Evolutionary conservation across 78 protist genomes (phyloP).

Genomic region (Pelomyxa schiedti): DNA sequence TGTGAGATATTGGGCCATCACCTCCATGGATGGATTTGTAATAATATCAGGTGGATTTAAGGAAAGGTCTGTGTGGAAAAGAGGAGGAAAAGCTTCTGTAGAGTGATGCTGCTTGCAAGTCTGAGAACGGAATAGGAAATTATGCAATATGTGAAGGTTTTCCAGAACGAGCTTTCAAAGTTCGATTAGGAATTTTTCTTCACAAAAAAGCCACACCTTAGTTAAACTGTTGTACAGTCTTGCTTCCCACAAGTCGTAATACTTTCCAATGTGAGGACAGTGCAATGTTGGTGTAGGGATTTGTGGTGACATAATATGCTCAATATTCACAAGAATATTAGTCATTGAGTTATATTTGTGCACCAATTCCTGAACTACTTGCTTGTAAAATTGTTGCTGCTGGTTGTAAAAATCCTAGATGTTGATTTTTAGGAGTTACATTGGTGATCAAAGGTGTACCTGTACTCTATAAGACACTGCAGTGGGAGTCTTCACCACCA

Average conservation of each 20-base stretch:
- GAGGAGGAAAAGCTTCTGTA: constrained; percentile 1
- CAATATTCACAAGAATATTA: constrained; percentile 51
- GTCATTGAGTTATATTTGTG: constrained; percentile 34
- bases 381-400: constrained; percentile 4
- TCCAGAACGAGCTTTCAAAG: constrained; percentile 2
- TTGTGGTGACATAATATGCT: constrained; percentile 17
- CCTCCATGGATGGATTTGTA: constrained; percentile 33
- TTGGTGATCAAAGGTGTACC: too few relatives aligned
- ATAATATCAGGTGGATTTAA: constrained; percentile 36
- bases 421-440: too few relatives aligned
- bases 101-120: neutral
- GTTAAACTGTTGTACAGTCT: constrained; percentile 28
- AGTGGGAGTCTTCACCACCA: too few relatives aligned
- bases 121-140: neutral
- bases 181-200: constrained; percentile 31
- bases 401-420: neutral
- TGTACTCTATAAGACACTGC: too few relatives aligned
- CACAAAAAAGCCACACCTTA: constrained; percentile 45
- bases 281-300: constrained; percentile 20
- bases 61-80: constrained; percentile 39
- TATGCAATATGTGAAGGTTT: neutral
- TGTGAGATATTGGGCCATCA: constrained; percentile 18
- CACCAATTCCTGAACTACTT: neutral
- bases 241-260: constrained; percentile 68
- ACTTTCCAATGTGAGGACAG: constrained; percentile 16